Evolutionary conservation across 805 yeast species (phyloP).

Genomic region (Hyphopichia homilentoma): DNA sequence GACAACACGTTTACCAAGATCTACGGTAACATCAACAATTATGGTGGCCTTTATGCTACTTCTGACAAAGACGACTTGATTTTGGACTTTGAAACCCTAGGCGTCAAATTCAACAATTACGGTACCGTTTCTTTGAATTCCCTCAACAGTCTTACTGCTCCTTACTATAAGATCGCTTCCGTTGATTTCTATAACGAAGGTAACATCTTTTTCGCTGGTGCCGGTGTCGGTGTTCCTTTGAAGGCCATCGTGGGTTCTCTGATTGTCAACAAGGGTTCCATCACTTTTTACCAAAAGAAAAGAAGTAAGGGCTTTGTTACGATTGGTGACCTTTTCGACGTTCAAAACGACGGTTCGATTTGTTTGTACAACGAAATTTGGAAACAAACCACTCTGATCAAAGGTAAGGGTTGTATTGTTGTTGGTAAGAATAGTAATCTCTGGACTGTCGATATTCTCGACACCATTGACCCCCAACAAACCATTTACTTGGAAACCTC

Average conservation of each 20-base stretch:
- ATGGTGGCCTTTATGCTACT: slow-evolving; percentile 15
- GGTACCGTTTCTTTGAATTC: slow-evolving; percentile 13
- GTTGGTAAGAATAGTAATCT: slow-evolving; percentile 11
- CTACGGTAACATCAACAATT: slow-evolving; percentile 8
- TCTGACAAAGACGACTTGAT: slow-evolving; percentile 7
- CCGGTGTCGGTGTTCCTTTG: slow-evolving; percentile 15
- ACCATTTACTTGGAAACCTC: slow-evolving; percentile 12
- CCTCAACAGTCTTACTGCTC: slow-evolving; percentile 8
- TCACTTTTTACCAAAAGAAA: slow-evolving; percentile 8
- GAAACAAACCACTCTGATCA: slow-evolving; percentile 17
- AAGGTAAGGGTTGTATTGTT: slow-evolving; percentile 26
- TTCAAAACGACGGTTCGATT: slow-evolving; percentile 19
- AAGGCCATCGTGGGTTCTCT: slow-evolving; percentile 6
- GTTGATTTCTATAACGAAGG: slow-evolving; percentile 14
- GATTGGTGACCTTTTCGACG: slow-evolving; percentile 5
- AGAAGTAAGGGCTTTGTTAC: slow-evolving; percentile 1
- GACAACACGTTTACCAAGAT: slow-evolving; percentile 8
- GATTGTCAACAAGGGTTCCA: slow-evolving; percentile 10
- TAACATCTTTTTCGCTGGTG: slow-evolving; percentile 12
- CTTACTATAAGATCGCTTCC: slow-evolving; percentile 7
- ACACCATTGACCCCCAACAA: slow-evolving; percentile 9
- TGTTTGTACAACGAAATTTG: slow-evolving; percentile 21
- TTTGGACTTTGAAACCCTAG: slow-evolving; percentile 1
- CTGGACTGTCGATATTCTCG: slow-evolving; percentile 3
- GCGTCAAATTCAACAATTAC: slow-evolving; percentile 6